A percentile compares a stretch with the other conserved stretches of the same genome.
Evolutionary conservation across 345 rosid genomes (phyloP).

Genomic region (Brassica carinata): DNA sequence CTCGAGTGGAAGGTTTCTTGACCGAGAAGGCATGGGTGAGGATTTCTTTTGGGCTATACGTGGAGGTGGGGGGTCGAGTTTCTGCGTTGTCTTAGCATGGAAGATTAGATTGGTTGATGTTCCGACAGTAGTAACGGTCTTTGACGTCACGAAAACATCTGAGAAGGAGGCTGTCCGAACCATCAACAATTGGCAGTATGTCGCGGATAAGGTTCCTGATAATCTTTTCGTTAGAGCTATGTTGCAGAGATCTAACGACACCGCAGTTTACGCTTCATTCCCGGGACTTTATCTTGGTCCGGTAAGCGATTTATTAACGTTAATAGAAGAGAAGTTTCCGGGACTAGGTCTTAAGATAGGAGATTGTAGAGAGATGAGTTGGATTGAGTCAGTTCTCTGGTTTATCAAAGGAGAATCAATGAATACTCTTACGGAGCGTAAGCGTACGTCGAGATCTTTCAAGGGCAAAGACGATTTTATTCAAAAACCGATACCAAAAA

Average conservation of each 20-base stretch:
- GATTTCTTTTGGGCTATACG: constrained; percentile 64
- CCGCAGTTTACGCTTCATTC: constrained; percentile 27
- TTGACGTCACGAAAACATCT: constrained; percentile 38
- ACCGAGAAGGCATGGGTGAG: constrained; percentile 51
- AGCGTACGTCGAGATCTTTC: constrained; percentile 22
- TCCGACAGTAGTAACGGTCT: constrained; percentile 51
- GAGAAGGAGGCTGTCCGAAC: constrained; percentile 44
- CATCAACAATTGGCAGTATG: constrained; percentile 48
- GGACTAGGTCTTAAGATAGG: constrained; percentile 41
- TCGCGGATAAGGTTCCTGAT: constrained; percentile 36
- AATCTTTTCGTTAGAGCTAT: constrained; percentile 35
- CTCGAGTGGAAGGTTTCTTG: constrained; percentile 47
- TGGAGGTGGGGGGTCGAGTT: constrained; percentile 62
- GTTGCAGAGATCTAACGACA: constrained; percentile 14
- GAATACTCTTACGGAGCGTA: constrained; percentile 20
- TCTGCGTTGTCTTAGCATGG: constrained; percentile 52
- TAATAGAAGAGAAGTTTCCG: constrained; percentile 39
- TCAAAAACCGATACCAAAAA: constrained; percentile 40
- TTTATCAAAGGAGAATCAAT: constrained; percentile 27
- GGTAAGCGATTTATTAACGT: constrained; percentile 5
- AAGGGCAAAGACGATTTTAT: constrained; percentile 57
- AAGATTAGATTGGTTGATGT: constrained; percentile 51
- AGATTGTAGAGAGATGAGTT: constrained; percentile 52
- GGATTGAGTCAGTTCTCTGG: constrained; percentile 48
- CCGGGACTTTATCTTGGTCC: constrained; percentile 48